These are phyloP conservation scores for Anthracocystis walkeri DNA, from an alignment of 1,284 basidiomycete genomes.

Conservation along the genomic window DNA sequence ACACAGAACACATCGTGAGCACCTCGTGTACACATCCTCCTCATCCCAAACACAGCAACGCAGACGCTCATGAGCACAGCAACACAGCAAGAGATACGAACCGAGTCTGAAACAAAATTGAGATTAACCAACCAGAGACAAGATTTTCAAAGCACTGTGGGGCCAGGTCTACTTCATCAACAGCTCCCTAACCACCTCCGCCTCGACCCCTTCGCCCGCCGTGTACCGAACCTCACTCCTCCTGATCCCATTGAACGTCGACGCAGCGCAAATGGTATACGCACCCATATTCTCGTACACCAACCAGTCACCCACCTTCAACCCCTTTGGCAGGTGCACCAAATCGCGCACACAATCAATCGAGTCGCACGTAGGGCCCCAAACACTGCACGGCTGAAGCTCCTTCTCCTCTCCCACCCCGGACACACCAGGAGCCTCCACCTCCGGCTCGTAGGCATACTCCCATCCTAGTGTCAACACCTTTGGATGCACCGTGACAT, in stretches of 20 bases:
- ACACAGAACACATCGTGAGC: too few species aligned
- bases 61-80: too few species aligned
- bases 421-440: constrained; percentile 60
- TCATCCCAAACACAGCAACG: too few species aligned
- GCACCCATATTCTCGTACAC: constrained; percentile 92
- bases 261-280: constrained; percentile 90
- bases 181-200: constrained; percentile 35
- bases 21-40: too few species aligned
- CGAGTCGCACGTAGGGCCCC: constrained; percentile 86
- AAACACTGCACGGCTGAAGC: constrained; percentile 72
- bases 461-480: constrained; percentile 74
- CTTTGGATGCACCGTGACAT: constrained; percentile 86
- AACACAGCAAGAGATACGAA: too few species aligned
- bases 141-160: background rate
- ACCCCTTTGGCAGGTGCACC: constrained; percentile 57
- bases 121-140: background rate
- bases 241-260: constrained; percentile 81
- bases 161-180: constrained; percentile 28
- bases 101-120: too few species aligned
- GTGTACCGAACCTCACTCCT: constrained; percentile 70
- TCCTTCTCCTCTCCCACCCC: constrained; percentile 51
- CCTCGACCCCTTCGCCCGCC: constrained; percentile 62
- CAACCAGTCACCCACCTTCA: constrained; percentile 82
- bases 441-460: constrained; percentile 67
- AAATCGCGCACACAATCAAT: constrained; percentile 76